Conservation (phyloP, 176 grass and related monocot species). For the Thalia dealbata region DNA sequence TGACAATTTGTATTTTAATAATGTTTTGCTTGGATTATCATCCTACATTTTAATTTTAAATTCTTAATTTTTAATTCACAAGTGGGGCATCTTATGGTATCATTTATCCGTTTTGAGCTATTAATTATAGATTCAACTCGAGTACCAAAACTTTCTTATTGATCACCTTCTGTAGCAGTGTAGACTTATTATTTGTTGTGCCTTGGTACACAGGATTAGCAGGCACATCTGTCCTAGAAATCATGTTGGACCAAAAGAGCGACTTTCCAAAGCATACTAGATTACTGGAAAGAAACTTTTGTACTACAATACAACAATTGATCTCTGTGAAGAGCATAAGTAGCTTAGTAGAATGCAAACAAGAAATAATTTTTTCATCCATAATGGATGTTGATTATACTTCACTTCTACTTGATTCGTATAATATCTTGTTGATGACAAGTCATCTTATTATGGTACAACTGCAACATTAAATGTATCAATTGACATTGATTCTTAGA, state of each 20-base stretch:
- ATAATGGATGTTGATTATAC: neutral
- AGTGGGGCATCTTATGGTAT: neutral
- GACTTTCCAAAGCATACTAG: neutral
- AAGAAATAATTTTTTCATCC: neutral
- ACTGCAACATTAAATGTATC: neutral
- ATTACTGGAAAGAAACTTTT: neutral
- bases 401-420: neutral
- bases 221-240: neutral
- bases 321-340: neutral
- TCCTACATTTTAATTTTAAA: neutral
- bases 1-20: neutral
- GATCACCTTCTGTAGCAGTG: neutral
- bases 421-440: neutral
- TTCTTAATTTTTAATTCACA: neutral
- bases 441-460: neutral
- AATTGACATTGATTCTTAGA: neutral
- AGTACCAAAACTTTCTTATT: neutral
- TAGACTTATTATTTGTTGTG: neutral
- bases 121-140: neutral
- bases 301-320: neutral
- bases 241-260: neutral
- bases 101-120: neutral
- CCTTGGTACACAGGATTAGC: neutral
- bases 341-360: neutral
- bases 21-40: slow-evolving; percentile 4